phyloP scores from a whole-genome alignment of 1,284 basidiomycete genomes.

The Athelia sp. region DNA sequence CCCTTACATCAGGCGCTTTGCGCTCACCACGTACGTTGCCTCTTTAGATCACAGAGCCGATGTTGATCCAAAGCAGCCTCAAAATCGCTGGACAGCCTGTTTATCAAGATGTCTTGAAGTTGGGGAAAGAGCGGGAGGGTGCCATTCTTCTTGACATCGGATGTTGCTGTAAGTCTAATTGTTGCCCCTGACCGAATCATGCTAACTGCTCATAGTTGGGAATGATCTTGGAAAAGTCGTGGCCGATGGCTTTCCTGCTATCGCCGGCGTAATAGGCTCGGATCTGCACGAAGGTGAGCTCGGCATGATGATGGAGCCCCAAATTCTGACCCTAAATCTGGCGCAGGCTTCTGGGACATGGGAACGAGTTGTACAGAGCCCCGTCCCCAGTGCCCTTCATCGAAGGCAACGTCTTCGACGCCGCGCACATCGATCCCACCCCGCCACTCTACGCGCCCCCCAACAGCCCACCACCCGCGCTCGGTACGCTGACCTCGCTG shows the following conservation, averaged over 20 bases:
- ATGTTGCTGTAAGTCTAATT: conserved; percentile 49
- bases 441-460: conserved; percentile 21
- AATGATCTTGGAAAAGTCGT: conserved; percentile 37
- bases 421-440: conserved; percentile 24
- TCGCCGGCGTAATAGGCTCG: conserved; percentile 25
- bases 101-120: conserved; percentile 35
- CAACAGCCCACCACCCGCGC: conserved; percentile 20
- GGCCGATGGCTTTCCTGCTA: conserved; percentile 34
- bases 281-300: conserved; percentile 28
- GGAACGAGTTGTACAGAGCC: conserved; percentile 31
- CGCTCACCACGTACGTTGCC: conserved; percentile 31
- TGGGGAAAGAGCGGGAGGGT: conserved; percentile 30
- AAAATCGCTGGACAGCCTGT: conserved; percentile 38
- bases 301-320: conserved; percentile 22
- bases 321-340: conserved; percentile 4
- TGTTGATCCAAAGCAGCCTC: conserved; percentile 22
- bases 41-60: neutral
- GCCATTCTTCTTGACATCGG: conserved; percentile 45
- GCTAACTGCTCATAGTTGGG: no score
- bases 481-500: conserved; percentile 30
- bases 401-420: conserved; percentile 40
- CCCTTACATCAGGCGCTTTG: conserved; percentile 35
- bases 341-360: conserved; percentile 30
- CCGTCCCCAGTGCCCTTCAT: conserved; percentile 42
- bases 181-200: no score